Base-by-base conservation (phyloP, 2,329 filamentous ascomycete genomes). In the Thelonectria blattea region DNA sequence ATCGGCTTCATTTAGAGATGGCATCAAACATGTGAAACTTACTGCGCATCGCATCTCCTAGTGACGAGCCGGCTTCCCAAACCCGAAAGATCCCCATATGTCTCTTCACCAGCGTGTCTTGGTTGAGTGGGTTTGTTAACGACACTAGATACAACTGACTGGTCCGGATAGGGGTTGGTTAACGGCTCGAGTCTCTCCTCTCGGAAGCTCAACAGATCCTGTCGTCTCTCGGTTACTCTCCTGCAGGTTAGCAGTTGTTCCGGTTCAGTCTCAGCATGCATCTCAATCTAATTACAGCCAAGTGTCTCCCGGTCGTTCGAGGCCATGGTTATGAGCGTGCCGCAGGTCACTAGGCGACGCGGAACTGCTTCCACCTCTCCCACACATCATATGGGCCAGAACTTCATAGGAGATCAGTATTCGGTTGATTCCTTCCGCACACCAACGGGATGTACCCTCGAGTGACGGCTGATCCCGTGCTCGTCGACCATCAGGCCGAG, bases 31-130 rank as follows among this genome's bases (percentile, higher is more conserved):
- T 49, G 52, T 52, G 48, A 56, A 45, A 20, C 18, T 34, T 17
- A 34, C 34, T 17, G 37, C 32, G 27, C 15, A 17, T 47, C 17
- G 15, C 47, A 42, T 34, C 9, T 17, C 17, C 20, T 30, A 27
- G 42, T 32, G 27, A n/a, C 34, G 54, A 51, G 18, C 58, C 52
- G 42, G 34, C 49, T 42, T 48, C 34, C 48, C 58, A 42, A 39
- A 9, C 39, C 34, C 24, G 34, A 30, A 24, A 42, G n/a, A 48
- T 52, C 51, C 27, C 24, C 50, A 22, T 24, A 32, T 22, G 37
- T 24, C 32, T 50, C 17, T 15, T 43, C 15, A 14, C 22, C 27
- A 45, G n/a, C 22, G n/a, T 51, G n/a, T 20, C 43, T 48, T 5
- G 9, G 34, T 15, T 37, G 12, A 37, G 34, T 37, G 15, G 34